A percentile compares a stretch with the other conserved stretches of the same genome.
Conservation (phyloP, 1,139 yeast genomes). For the Kluyveromyces sp. region DNA sequence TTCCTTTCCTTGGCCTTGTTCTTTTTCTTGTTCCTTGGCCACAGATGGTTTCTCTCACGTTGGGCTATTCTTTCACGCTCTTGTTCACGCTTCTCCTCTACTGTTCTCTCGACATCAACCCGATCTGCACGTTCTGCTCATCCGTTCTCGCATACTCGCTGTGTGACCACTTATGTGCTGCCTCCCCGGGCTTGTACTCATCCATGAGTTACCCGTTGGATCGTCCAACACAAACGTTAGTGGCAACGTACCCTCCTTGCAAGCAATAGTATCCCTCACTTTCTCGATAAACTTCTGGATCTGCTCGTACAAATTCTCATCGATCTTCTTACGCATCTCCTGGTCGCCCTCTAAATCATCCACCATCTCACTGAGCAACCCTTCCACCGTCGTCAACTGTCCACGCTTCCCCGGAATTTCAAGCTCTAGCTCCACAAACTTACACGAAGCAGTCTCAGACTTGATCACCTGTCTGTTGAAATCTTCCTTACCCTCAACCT, state of each 20-base stretch:
- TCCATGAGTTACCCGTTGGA: constrained; percentile 97
- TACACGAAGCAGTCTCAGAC: constrained; percentile 79
- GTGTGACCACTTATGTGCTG: constrained; percentile 87
- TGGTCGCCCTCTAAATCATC: constrained; percentile 81
- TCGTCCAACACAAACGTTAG: constrained; percentile 78
- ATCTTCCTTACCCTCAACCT: constrained; percentile 64
- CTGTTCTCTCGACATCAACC: constrained; percentile 77
- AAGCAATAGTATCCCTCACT: constrained; percentile 51
- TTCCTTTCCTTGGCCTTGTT: background rate
- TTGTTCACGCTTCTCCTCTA: constrained; percentile 39
- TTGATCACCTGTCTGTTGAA: constrained; percentile 88
- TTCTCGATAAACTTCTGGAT: constrained; percentile 62
- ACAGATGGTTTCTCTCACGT: constrained; percentile 41
- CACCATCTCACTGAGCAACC: constrained; percentile 72
- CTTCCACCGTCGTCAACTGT: constrained; percentile 87
- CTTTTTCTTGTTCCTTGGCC: constrained; percentile 9
- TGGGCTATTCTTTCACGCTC: constrained; percentile 31
- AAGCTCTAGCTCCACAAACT: constrained; percentile 75
- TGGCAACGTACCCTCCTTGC: constrained; percentile 64
- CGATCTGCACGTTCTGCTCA: constrained; percentile 80
- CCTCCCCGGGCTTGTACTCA: constrained; percentile 85
- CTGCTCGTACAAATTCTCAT: constrained; percentile 69
- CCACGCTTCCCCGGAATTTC: constrained; percentile 96
- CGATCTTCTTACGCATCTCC: constrained; percentile 60
- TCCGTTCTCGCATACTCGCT: constrained; percentile 77